A percentile compares a stretch with the other conserved stretches of the same genome.
Evolutionary conservation across 176 grass and related monocot genomes (phyloP).

Genomic region (Oryza glumipatula): DNA sequence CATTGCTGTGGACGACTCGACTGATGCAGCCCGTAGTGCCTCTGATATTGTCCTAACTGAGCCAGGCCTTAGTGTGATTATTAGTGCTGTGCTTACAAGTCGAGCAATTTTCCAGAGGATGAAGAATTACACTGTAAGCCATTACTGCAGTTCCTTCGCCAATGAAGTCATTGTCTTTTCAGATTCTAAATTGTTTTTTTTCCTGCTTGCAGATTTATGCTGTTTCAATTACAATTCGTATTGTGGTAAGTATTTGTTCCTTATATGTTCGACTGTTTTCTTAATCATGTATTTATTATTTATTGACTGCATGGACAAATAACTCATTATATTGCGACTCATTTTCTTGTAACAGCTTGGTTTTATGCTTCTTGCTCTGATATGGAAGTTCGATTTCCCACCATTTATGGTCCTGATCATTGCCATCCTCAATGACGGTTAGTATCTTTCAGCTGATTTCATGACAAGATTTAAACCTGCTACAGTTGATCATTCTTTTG

Average conservation of each 20-base stretch:
- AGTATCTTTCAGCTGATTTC: conserved; percentile 16
- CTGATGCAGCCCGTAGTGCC: conserved; percentile 82
- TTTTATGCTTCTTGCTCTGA: conserved; percentile 89
- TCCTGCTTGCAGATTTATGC: conserved; percentile 80
- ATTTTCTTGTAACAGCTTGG: conserved; percentile 66
- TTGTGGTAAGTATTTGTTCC: conserved; percentile 65
- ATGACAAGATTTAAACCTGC: conserved; percentile 6
- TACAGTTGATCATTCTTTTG: not conserved
- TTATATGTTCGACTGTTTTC: not conserved
- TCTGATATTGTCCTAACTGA: conserved; percentile 93
- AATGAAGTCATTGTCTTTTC: not conserved
- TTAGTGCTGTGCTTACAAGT: conserved; percentile 89
- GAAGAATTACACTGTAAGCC: conserved; percentile 87
- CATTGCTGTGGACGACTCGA: conserved; percentile 88
- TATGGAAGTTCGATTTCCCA: conserved; percentile 90
- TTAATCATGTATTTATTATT: not conserved
- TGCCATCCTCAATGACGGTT: conserved; percentile 96
- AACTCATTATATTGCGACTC: conserved; percentile 11
- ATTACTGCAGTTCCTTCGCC: not conserved
- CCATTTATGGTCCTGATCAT: conserved; percentile 97
- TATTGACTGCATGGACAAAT: not conserved
- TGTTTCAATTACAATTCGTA: conserved; percentile 96
- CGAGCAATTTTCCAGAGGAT: conserved; percentile 95
- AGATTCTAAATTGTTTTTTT: conserved; percentile 12
- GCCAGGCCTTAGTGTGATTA: conserved; percentile 90